Percentiles rank a stretch among this genome's conserved stretches.
These are phyloP conservation scores for Rhodotorula sp. DNA, from an alignment of 1,284 basidiomycete species.

Conservation along the genomic window DNA sequence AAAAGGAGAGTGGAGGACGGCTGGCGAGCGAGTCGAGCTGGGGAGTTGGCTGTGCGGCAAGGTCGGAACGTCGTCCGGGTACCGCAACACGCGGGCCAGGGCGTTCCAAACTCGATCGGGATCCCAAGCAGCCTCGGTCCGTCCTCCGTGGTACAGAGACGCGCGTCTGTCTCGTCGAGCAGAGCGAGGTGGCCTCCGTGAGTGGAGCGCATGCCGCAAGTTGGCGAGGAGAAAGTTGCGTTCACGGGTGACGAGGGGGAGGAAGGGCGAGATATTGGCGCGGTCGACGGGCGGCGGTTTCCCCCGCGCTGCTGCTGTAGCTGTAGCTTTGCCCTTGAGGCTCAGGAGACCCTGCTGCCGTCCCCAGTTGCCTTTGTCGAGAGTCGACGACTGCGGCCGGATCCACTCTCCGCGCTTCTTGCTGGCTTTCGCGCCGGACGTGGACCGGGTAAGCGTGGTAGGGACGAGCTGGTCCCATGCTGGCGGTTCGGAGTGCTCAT, in stretches of 20 bases:
- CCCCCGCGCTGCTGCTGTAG: neutral
- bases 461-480: neutral
- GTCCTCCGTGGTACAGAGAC: neutral
- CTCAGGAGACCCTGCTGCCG: neutral
- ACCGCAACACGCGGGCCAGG: slow-evolving; percentile 26
- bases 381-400: neutral
- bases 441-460: no score
- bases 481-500: neutral
- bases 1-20: neutral
- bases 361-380: neutral
- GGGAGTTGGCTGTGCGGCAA: slow-evolving; percentile 17
- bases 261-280: slow-evolving; percentile 32
- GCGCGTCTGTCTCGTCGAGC: neutral
- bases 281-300: slow-evolving; percentile 3
- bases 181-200: neutral
- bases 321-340: neutral
- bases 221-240: slow-evolving; percentile 24
- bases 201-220: slow-evolving; percentile 11
- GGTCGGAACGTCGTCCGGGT: slow-evolving; percentile 26
- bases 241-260: slow-evolving; percentile 36
- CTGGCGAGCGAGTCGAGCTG: slow-evolving; percentile 12
- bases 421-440: neutral
- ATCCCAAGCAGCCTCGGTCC: neutral
- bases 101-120: slow-evolving; percentile 21
- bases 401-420: no score